Base-by-base conservation (phyloP, 148 eudicot genomes). In the Vaccinium darrowii region DNA sequence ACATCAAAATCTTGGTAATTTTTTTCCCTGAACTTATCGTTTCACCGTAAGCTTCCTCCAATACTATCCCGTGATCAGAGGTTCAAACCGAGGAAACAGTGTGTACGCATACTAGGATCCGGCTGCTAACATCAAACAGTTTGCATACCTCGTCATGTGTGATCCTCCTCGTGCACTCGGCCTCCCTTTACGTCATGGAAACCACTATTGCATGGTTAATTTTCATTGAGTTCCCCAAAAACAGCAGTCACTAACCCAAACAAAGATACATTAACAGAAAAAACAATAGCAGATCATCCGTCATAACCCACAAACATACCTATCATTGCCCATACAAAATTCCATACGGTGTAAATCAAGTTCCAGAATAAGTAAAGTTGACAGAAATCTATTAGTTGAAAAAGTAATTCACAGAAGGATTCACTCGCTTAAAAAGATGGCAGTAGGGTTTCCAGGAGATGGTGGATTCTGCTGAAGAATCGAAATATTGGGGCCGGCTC, bases 371-470 rank as follows among this genome's bases (percentile, higher is more conserved):
- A 8, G 49, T 49, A 49, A n/a, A 76, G 60, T 1, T 23, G 21
- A 25, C 57, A 23, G 7, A 21, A 53, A 57, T 76, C 43, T 53
- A 53, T 11, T 25, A 53, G 56, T 14, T 27, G n/a, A 52, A 25
- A 49, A 50, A 4, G 57, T 50, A 50, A 12, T 50, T 49, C 57
- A 76, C 80, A 76, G 15, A 16, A 76, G 51, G 53, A 52, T 78
- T 79, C 57, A 89, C 84, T 87, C 86, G 49, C 75, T 81, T 85
- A 94, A 54, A 84, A 94, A 95, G 73, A 95, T 88, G 21, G 96
- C 93, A 57, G 98, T 96, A 0, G 98, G 98, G 82, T 88, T 89
- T 74, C 98, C 98, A 0, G 98, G 98, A 1, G 95, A 94, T n/a
- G 98, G 98, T 47, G 92, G 95, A 84, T 93, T 93, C 60, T 94